Evolutionary conservation across 1,284 basidiomycete species (phyloP), one percentile per base, ranked within the genome.

Genomic region (Porodaedalea pini): DNA sequence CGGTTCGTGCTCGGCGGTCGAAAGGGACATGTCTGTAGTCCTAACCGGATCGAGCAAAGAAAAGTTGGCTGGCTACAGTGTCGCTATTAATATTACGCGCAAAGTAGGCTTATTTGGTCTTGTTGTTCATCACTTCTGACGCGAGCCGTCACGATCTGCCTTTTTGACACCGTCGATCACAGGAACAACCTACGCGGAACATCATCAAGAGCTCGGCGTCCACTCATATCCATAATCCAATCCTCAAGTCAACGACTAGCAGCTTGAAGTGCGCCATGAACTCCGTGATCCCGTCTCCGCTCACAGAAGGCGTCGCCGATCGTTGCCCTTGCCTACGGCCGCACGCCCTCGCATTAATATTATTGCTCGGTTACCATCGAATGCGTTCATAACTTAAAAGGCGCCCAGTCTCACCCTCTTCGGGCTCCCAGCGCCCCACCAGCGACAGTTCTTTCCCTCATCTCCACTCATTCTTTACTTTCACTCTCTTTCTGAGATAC

Each of bases 1-100:
- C 10, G 75, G 75, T 40, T 71, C 61, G 31, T 58, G 58, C 40
- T 48, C 56, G 19, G 59, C 36, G 37, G 59, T 60, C 60, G 43
- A 57, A 49, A 44, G 31, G n/a, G 51, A 54, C 51, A 54, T 56
- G 48, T 11, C 29, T 34, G n/a, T n/a, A n/a, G n/a, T n/a, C n/a
- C n/a, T n/a, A n/a, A n/a, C n/a, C n/a, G n/a, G n/a, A n/a, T n/a
- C n/a, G n/a, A n/a, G n/a, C n/a, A n/a, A n/a, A n/a, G n/a, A n/a
- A n/a, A n/a, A n/a, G n/a, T n/a, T 47, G 29, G 15, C n/a, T 32
- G 41, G 34, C 39, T 40, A 52, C 23, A n/a, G 11, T 34, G 19
- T 43, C 11, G 51, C n/a, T 13, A 29, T 15, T 52, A 34, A 25
- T 32, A 32, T 17, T 17, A 31, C 21, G 37, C 34, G 39, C 7